These are phyloP conservation scores for Chrysoporthe cubensis DNA, from an alignment of 2,329 filamentous ascomycete species.

Conservation along the genomic window DNA sequence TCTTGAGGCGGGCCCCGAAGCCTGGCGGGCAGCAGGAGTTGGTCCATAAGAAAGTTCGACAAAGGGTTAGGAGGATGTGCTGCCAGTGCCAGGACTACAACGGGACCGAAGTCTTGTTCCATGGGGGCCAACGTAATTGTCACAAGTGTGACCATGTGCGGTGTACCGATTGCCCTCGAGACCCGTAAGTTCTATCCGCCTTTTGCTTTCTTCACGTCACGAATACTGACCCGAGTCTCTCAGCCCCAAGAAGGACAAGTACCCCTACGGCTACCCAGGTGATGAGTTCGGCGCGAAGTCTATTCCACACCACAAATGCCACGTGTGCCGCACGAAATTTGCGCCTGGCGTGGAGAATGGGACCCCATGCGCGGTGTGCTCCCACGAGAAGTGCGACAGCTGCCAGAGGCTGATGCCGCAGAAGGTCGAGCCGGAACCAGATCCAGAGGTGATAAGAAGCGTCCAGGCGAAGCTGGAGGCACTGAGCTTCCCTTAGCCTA, in stretches of 20 bases:
- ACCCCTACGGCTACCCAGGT: conserved; percentile 71
- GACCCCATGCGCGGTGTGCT: conserved; percentile 62
- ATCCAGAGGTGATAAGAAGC: conserved; percentile 62
- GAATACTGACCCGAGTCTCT: conserved; percentile 28
- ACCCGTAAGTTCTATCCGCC: conserved; percentile 64
- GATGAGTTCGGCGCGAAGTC: conserved; percentile 61
- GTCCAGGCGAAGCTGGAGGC: conserved; percentile 59
- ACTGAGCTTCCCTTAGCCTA: conserved; percentile 40
- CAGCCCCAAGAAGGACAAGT: conserved; percentile 70
- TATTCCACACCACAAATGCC: conserved; percentile 61
- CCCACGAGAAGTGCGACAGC: conserved; percentile 60
- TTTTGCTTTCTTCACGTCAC: neutral
- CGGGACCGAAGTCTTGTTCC: conserved; percentile 58
- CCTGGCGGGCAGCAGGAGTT: conserved; percentile 68
- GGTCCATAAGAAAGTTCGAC: conserved; percentile 70
- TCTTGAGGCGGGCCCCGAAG: conserved; percentile 63
- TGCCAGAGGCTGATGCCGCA: conserved; percentile 63
- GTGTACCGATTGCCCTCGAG: conserved; percentile 79
- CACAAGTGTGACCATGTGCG: conserved; percentile 70
- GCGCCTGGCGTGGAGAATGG: conserved; percentile 53
- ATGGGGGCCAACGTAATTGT: conserved; percentile 64
- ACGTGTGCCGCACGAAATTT: conserved; percentile 65
- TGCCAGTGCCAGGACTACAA: conserved; percentile 62
- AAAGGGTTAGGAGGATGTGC: conserved; percentile 76
- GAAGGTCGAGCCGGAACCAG: conserved; percentile 63